These are phyloP conservation scores for Seminavis robusta DNA, from an alignment of 108 stramenopile genomes.

Conservation along the genomic window DNA sequence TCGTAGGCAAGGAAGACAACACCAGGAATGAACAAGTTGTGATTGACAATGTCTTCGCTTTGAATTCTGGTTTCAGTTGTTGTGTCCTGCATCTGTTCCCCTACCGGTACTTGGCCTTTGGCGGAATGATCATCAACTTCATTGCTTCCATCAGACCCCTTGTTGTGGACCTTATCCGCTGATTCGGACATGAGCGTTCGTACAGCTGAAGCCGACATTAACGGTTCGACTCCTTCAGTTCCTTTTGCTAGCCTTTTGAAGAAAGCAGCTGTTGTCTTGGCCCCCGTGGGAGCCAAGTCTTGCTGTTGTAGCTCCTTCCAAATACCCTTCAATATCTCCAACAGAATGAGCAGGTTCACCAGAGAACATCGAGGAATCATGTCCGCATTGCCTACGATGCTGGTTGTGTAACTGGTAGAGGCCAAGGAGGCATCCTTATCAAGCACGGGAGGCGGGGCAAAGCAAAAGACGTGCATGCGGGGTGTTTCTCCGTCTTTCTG, in stretches of 20 bases:
- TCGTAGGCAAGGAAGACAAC: no score
- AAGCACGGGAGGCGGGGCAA: slow-evolving; percentile 67
- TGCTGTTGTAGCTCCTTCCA: slow-evolving; percentile 30
- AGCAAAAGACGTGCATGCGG: slow-evolving; percentile 59
- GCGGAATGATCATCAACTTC: no score
- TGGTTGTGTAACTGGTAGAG: slow-evolving; percentile 45
- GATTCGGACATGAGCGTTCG: no score
- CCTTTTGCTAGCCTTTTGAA: slow-evolving; percentile 43
- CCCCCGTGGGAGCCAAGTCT: slow-evolving; percentile 37
- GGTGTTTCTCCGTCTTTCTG: background rate
- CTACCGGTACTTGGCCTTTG: no score
- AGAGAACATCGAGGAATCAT: slow-evolving; percentile 60
- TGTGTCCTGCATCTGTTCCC: no score
- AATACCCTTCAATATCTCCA: slow-evolving; percentile 50
- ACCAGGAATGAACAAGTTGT: no score
- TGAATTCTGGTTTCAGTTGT: no score
- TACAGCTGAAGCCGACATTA: no score
- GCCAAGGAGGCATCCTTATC: slow-evolving; percentile 60
- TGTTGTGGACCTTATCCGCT: no score
- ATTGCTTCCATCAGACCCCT: no score
- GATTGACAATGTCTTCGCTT: no score
- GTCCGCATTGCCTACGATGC: slow-evolving; percentile 68
- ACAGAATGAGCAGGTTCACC: slow-evolving; percentile 54
- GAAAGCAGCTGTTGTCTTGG: slow-evolving; percentile 35
- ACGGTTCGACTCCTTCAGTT: no score